A percentile compares a stretch with the other conserved stretches of the same genome.
phyloP scores from a whole-genome alignment of 768 basidiomycete genomes.

The Hygrocybe coccinea region DNA sequence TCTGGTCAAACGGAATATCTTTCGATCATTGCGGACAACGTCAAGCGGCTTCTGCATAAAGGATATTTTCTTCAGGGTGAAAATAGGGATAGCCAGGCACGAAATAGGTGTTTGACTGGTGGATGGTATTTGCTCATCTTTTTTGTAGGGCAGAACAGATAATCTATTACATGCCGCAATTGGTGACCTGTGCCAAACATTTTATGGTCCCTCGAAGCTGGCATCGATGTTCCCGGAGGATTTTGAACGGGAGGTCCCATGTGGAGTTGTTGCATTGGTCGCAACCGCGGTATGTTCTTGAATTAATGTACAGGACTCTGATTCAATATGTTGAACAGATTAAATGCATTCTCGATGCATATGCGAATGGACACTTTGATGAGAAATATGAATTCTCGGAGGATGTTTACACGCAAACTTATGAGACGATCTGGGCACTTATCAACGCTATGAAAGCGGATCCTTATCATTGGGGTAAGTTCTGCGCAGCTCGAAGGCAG shows the following conservation, averaged over 20 bases:
- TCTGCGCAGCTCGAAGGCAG: neutral
- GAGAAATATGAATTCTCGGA: neutral
- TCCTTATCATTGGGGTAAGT: neutral
- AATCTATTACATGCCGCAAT: neutral
- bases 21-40: neutral
- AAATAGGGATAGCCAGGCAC: neutral
- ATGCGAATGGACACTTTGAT: neutral
- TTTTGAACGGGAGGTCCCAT: slow-evolving; percentile 10
- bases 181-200: neutral
- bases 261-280: slow-evolving; percentile 5
- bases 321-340: neutral
- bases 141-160: neutral
- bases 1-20: neutral
- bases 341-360: neutral
- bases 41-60: neutral
- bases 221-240: slow-evolving; percentile 8
- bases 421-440: neutral
- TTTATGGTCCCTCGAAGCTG: slow-evolving; percentile 1
- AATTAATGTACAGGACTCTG: neutral
- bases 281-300: slow-evolving; percentile 10
- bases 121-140: neutral
- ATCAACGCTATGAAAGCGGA: neutral
- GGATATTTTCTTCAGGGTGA: neutral
- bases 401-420: neutral
- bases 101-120: too few relatives aligned